phyloP scores from a whole-genome alignment of 2,329 filamentous ascomycete genomes.

The Sarocladium oryzae region DNA sequence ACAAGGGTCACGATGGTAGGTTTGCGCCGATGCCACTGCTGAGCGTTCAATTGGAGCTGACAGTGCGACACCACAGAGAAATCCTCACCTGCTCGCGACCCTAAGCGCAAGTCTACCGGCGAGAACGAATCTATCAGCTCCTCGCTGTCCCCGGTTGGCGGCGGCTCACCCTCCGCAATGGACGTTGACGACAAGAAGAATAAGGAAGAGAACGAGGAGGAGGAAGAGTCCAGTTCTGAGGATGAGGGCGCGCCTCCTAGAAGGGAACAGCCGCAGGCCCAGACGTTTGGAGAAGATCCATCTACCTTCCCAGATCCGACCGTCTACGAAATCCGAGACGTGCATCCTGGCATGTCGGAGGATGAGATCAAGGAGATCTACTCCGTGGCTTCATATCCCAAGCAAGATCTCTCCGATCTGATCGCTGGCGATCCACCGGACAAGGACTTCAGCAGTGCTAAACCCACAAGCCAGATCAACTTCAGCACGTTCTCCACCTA shows the following conservation, averaged over 20 bases:
- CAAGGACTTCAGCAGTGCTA: slow-evolving; percentile 91
- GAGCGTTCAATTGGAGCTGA: neutral
- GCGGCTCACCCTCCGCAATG: slow-evolving; percentile 47
- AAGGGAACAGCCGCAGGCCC: slow-evolving; percentile 64
- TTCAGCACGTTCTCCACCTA: slow-evolving; percentile 90
- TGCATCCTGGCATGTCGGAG: slow-evolving; percentile 68
- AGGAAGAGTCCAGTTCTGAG: slow-evolving; percentile 47
- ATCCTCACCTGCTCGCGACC: slow-evolving; percentile 47
- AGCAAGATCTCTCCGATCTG: slow-evolving; percentile 71
- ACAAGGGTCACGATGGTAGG: slow-evolving; percentile 1
- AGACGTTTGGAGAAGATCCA: slow-evolving; percentile 89
- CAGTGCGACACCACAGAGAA: slow-evolving; percentile 32
- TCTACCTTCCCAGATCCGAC: slow-evolving; percentile 88
- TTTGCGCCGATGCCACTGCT: slow-evolving; percentile 9
- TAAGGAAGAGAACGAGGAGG: slow-evolving; percentile 38
- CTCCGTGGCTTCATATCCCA: slow-evolving; percentile 78
- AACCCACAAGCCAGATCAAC: slow-evolving; percentile 89
- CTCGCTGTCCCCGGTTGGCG: slow-evolving; percentile 50
- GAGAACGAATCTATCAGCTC: slow-evolving; percentile 52
- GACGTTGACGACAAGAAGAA: slow-evolving; percentile 49
- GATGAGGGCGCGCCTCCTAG: slow-evolving; percentile 56
- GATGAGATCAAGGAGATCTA: slow-evolving; percentile 86
- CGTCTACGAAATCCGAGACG: slow-evolving; percentile 81
- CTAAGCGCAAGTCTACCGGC: slow-evolving; percentile 46
- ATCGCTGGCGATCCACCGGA: slow-evolving; percentile 88